Evolutionary conservation across 768 basidiomycete species (phyloP), one percentile per base, ranked within the genome.

Genomic region (Trametopsis cervina): DNA sequence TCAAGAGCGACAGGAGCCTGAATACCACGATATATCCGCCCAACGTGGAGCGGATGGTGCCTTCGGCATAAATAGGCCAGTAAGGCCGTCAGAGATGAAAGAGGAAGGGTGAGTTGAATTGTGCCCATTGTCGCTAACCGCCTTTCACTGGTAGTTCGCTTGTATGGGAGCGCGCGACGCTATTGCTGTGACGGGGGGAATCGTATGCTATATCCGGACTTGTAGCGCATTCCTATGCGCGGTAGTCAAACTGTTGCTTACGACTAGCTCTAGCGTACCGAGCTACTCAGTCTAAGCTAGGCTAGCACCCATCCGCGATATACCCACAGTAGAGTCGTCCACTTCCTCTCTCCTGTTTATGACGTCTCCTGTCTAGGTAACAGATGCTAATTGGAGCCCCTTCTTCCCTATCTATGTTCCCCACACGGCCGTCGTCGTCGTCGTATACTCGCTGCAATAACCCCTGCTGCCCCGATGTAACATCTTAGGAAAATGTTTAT

Each of bases 401-500:
- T 77, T 67, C 69, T n/a, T 70, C 68, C 63, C 62, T 70, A 56
- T 62, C 66, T 65, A 50, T 62, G 51, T 62, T 44, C 35, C 36
- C 56, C 59, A 40, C 57, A 61, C 58, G 49, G 44, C 51, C 54
- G 47, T 58, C 39, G 65, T 53, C 61, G 23, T 58, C 48, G 53
- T 47, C 50, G 45, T 50, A 43, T 47, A 40, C 46, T 51, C 41
- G 49, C 45, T 46, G 29, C 36, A 36, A 21, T 36, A 35, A 42
- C 36, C 38, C 33, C 44, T 47, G 45, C 40, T 44, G 33, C 43
- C 24, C 36, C 22, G 44, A 13, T 38, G n/a, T 42, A 33, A 25
- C 49, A 38, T 55, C 47, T 67, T 75, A 97, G 96, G 69, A 99
- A 99, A 77, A 99, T 99, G 96, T 99, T 99, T 69, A 94, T 99